Evolutionary conservation across 352 stramenopile species (phyloP).

Genomic region (Blastocystis hominis): DNA sequence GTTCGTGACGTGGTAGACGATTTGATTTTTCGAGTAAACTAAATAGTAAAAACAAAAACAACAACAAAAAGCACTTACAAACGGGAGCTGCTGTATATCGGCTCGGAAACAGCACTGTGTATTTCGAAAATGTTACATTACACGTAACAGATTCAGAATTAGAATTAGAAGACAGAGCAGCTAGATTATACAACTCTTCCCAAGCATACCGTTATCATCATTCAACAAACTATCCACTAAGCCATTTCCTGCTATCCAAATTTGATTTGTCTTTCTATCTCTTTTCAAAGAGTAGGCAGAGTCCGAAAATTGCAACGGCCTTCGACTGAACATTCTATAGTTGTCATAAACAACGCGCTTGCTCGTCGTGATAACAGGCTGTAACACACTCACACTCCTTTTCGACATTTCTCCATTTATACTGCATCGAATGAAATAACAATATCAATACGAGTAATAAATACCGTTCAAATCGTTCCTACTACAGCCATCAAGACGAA

Average conservation of each 20-base stretch:
- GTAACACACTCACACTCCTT: neutral
- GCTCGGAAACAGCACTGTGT: neutral
- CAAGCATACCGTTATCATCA: neutral
- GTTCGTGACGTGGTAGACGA: neutral
- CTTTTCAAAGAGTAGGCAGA: neutral
- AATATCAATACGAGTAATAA: constrained; percentile 1
- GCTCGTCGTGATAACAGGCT: neutral
- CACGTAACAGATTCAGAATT: neutral
- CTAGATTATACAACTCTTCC: neutral
- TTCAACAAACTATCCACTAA: too few relatives aligned
- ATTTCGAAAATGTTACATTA: neutral
- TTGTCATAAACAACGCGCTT: neutral
- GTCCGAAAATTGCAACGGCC: neutral
- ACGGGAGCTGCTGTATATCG: neutral
- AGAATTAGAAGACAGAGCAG: neutral
- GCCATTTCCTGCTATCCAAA: neutral
- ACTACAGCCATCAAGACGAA: neutral
- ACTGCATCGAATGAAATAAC: neutral
- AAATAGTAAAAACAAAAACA: too few relatives aligned
- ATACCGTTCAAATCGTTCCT: neutral
- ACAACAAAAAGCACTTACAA: neutral
- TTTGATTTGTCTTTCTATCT: neutral
- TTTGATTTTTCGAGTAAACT: neutral
- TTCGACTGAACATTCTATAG: neutral
- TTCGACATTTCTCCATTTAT: neutral